Conservation (phyloP, 1,284 basidiomycete genomes). For the Ceratobasidium sp. region DNA sequence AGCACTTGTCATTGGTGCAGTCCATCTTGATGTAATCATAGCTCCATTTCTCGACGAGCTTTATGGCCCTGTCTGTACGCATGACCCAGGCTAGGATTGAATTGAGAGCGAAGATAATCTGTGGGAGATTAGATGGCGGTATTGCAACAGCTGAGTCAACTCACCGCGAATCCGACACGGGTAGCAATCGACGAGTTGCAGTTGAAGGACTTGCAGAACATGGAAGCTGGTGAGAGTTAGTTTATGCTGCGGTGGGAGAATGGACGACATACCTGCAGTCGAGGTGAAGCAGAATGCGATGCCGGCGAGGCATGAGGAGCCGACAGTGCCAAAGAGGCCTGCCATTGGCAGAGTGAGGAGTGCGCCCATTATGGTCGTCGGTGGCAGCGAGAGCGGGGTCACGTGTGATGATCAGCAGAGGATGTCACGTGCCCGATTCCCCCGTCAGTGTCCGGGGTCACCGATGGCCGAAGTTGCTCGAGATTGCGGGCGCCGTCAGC, state of each 20-base stretch:
- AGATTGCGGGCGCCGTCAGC: background rate
- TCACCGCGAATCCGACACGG: conserved; percentile 93
- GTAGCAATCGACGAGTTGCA: conserved; percentile 99
- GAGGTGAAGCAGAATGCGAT: conserved; percentile 86
- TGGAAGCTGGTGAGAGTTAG: conserved; percentile 74
- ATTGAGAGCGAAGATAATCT: conserved; percentile 96
- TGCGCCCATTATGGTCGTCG: conserved; percentile 71
- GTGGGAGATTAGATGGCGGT: conserved; percentile 6
- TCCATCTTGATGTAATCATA: conserved; percentile 99
- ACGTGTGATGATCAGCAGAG: conserved; percentile 19
- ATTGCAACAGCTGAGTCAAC: conserved; percentile 52
- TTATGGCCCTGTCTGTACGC: conserved; percentile 89
- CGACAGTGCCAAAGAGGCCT: conserved; percentile 81
- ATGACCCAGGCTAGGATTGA: conserved; percentile 98
- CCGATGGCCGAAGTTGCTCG: background rate
- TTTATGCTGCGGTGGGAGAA: background rate
- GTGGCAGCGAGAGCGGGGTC: conserved; percentile 20
- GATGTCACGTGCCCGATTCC: too few species aligned
- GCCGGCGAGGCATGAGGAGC: conserved; percentile 83
- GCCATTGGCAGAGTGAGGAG: conserved; percentile 89
- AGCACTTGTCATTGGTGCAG: conserved; percentile 92
- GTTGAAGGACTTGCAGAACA: conserved; percentile 99
- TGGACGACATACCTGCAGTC: conserved; percentile 71
- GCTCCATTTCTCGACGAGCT: conserved; percentile 91
- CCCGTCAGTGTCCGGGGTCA: background rate